Base-by-base conservation (phyloP, 2,329 filamentous ascomycete species). In the Phialocephala sp. region DNA sequence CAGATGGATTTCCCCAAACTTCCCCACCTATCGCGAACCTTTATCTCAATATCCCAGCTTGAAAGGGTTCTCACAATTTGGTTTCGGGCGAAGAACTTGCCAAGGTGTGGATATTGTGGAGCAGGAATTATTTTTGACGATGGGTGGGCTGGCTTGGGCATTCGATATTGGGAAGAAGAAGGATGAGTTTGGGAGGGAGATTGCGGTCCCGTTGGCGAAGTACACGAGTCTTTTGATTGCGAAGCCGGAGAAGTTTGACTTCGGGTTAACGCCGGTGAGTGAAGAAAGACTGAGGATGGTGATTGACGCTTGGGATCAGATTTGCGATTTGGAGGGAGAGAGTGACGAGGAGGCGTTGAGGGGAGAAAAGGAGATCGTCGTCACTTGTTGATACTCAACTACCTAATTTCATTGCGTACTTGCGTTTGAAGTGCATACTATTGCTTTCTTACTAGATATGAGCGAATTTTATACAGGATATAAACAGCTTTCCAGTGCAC, bases 21-120 rank as follows among this genome's bases (percentile, higher is more conserved):
- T 84, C 82, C 88, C 88, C 0, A 88, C 87, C 0, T 90, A 85
- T 77, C 85, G 89, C 72, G 87, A 86, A 72, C 88, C 88, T 0
- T 81, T 90, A n/a, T 83, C 83, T 1, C 82, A 83, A 63, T 89
- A 85, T 72, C 88, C 88, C 18, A 87, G 84, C 75, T 83, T 90
- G 73, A 85, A 87, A 69, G 83, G 83, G 43, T 87, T 89, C 83
- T 84, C 87, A 68, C 87, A 84, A 0, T 90, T 90, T 72, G 87
- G 87, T 35, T 89, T 83, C 80, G 88, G 87, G 39, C 85, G 87
- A 52, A 82, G 88, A 67, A 83, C 84, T 15, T 90, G 87, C 71
- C 81, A 89, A 4, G 87, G 87, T 5, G 85, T 87, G 77, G 84
- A 84, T 62, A 83, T 90, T 55, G 88, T 85, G 32, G 85, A 89